phyloP scores from a whole-genome alignment of 225 moss, liverwort and hornwort species.

The Thuidium tamariscinum region DNA sequence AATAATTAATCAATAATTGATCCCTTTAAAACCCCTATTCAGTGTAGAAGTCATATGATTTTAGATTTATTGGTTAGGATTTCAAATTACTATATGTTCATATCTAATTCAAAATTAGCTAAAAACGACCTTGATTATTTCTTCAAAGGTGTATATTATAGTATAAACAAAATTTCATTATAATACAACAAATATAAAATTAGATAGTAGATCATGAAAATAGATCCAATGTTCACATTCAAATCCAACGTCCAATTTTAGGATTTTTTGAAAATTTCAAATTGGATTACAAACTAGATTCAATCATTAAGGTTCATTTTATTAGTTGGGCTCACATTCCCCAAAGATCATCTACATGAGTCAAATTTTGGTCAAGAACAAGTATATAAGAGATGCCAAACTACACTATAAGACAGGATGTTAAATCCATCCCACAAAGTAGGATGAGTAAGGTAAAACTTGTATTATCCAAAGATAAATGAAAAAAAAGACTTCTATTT shows the following conservation, averaged over 20 bases:
- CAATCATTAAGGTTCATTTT: background rate
- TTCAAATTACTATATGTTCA: background rate
- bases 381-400: background rate
- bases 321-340: background rate
- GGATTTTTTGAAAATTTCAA: background rate
- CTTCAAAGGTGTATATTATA: background rate
- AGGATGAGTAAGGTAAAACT: no score
- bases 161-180: background rate
- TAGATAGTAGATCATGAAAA: fast-evolving
- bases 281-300: no score
- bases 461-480: no score
- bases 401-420: background rate
- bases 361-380: background rate
- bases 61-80: background rate
- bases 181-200: background rate
- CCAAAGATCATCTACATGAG: no score
- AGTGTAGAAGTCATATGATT: background rate
- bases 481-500: no score
- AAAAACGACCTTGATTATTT: background rate
- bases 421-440: no score
- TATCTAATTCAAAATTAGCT: background rate
- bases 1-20: no score
- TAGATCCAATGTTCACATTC: background rate
- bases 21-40: no score
- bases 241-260: background rate